Evolutionary conservation across 2,329 filamentous ascomycete genomes (phyloP).

Genomic region (Aspergillus proliferans): DNA sequence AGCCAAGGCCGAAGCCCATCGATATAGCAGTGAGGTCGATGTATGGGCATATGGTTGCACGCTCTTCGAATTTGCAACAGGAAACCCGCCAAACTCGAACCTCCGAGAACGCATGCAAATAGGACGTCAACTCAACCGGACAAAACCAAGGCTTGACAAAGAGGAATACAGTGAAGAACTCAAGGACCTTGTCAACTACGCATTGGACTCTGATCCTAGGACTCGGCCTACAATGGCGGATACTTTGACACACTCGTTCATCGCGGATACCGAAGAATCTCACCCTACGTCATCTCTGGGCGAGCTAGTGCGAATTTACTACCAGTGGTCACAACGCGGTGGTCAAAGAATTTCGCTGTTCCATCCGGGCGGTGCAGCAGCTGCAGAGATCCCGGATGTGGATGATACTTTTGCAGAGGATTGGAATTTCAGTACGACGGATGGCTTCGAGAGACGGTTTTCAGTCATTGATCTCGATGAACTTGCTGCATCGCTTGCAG

Average conservation of each 20-base stretch:
- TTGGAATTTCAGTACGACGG: slow-evolving; percentile 62
- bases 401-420: slow-evolving; percentile 44
- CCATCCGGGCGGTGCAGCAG: slow-evolving; percentile 53
- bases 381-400: slow-evolving; percentile 46
- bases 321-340: slow-evolving; percentile 44
- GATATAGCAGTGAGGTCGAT: slow-evolving; percentile 47
- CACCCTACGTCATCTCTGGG: slow-evolving; percentile 41
- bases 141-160: slow-evolving; percentile 37
- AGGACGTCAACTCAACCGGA: slow-evolving; percentile 39
- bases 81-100: slow-evolving; percentile 44
- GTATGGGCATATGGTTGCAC: slow-evolving; percentile 49
- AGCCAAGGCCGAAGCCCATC: slow-evolving; percentile 31
- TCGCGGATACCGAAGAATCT: slow-evolving; percentile 35
- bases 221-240: slow-evolving; percentile 43
- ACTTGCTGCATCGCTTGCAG: slow-evolving; percentile 42
- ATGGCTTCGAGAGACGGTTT: slow-evolving; percentile 51
- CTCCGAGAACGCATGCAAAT: slow-evolving; percentile 44
- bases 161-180: slow-evolving; percentile 40
- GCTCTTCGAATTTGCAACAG: slow-evolving; percentile 45
- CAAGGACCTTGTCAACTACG: slow-evolving; percentile 40
- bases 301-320: slow-evolving; percentile 44
- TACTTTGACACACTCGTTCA: slow-evolving; percentile 42
- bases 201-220: slow-evolving; percentile 38
- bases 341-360: slow-evolving; percentile 53
- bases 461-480: slow-evolving; percentile 43